These are phyloP conservation scores for Lecanicillium sp. DNA, from an alignment of 2,329 filamentous ascomycete species.

Conservation along the genomic window DNA sequence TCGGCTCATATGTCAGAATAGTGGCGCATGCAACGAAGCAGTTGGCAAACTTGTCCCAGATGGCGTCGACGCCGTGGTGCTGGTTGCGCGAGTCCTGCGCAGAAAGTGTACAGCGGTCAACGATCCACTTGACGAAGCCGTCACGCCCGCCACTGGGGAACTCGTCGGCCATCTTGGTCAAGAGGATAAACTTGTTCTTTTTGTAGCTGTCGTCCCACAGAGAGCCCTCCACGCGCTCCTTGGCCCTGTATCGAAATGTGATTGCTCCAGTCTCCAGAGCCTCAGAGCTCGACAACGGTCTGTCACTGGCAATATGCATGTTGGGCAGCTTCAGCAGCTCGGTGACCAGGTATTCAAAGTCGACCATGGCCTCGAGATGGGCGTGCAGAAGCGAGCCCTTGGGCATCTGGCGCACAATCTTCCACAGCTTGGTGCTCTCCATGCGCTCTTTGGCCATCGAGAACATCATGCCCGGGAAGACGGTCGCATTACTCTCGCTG, in stretches of 20 bases:
- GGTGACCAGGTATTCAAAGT: conserved; percentile 73
- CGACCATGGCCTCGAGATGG: conserved; percentile 86
- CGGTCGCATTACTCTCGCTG: conserved; percentile 52
- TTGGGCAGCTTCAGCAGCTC: conserved; percentile 65
- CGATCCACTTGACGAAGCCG: conserved; percentile 75
- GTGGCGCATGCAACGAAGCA: conserved; percentile 69
- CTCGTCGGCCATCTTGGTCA: conserved; percentile 58
- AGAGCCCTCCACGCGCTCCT: conserved; percentile 37
- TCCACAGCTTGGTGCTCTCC: conserved; percentile 79
- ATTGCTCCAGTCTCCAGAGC: conserved; percentile 51
- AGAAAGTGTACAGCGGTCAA: conserved; percentile 64
- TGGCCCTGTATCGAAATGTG: conserved; percentile 55
- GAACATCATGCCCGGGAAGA: conserved; percentile 93
- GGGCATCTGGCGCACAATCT: conserved; percentile 78
- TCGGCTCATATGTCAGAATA: conserved; percentile 83
- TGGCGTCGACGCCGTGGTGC: conserved; percentile 74
- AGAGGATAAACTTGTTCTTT: conserved; percentile 50
- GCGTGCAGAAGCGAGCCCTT: conserved; percentile 84
- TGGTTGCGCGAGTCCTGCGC: conserved; percentile 68
- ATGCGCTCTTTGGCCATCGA: conserved; percentile 77
- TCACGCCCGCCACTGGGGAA: conserved; percentile 67
- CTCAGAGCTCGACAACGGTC: conserved; percentile 47
- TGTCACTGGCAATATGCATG: conserved; percentile 62
- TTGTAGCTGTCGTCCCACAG: conserved; percentile 65
- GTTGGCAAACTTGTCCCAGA: conserved; percentile 75